These are phyloP conservation scores for Starmera amethionina DNA, from an alignment of 805 yeast species.

Conservation along the genomic window DNA sequence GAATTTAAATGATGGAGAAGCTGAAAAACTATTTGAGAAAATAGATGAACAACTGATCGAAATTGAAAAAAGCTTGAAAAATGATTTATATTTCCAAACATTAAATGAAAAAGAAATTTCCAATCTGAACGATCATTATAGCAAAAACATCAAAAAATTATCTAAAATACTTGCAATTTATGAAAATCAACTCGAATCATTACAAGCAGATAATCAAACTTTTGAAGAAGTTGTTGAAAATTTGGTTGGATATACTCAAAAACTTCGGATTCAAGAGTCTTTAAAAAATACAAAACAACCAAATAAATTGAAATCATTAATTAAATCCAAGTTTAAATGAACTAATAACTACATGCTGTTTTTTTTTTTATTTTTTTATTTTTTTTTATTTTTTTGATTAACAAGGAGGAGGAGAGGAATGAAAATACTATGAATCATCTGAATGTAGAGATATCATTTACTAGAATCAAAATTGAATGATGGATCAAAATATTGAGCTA, in stretches of 20 bases:
- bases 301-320: conserved; percentile 4
- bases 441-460: too few relatives aligned
- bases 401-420: too few relatives aligned
- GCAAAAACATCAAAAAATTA: conserved; percentile 25
- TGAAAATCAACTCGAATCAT: conserved; percentile 37
- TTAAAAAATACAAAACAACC: conserved; percentile 1
- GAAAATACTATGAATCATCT: too few relatives aligned
- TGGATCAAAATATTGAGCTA: conserved; percentile 4
- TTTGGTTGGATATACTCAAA: conserved; percentile 83
- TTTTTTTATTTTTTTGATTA: too few relatives aligned
- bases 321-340: conserved; percentile 1
- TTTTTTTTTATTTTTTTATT: too few relatives aligned
- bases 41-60: conserved; percentile 6
- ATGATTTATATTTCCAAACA: conserved; percentile 24
- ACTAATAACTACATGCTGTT: too few relatives aligned
- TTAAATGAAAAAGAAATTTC: conserved; percentile 27
- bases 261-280: conserved; percentile 44
- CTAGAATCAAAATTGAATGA: too few relatives aligned
- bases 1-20: conserved; percentile 3
- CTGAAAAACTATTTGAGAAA: conserved; percentile 13
- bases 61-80: conserved; percentile 7
- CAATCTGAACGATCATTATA: conserved; percentile 24
- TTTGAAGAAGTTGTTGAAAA: conserved; percentile 86
- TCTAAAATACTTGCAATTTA: conserved; percentile 36
- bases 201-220: conserved; percentile 57